Evolutionary conservation across 805 yeast genomes (phyloP).

Genomic region (Suhomyces xylopsoci): DNA sequence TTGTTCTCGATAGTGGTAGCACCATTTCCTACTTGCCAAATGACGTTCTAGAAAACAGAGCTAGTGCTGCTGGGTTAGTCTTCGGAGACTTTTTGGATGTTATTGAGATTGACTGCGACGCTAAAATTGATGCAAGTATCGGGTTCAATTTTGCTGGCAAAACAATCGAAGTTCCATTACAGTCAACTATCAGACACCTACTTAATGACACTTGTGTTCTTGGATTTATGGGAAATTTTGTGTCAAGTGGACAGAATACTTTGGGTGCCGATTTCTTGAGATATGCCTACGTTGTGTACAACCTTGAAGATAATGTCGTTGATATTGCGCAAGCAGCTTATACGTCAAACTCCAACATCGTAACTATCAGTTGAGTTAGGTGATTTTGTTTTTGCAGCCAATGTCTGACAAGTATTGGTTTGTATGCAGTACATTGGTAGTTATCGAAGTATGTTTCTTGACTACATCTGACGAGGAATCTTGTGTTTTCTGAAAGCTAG

Average conservation of each 20-base stretch:
- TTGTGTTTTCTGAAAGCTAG: too few relatives aligned
- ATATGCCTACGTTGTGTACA: slow-evolving; percentile 41
- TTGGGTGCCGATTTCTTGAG: slow-evolving; percentile 50
- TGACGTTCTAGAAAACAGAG: not conserved
- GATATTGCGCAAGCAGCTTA: slow-evolving; percentile 41
- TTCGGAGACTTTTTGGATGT: not conserved
- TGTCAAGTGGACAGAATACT: slow-evolving; percentile 12
- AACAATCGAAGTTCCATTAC: slow-evolving; percentile 3
- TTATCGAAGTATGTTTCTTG: too few relatives aligned
- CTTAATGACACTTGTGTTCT: not conserved
- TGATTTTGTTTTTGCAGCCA: not conserved
- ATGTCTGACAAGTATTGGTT: not conserved
- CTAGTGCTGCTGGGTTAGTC: not conserved
- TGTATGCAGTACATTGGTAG: not conserved
- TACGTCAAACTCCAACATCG: slow-evolving; percentile 11
- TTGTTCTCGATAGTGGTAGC: slow-evolving; percentile 9
- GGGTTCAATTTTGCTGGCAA: slow-evolving; percentile 7
- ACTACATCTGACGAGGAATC: too few relatives aligned
- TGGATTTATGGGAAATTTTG: not conserved
- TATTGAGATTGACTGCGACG: not conserved
- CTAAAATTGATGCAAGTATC: not conserved
- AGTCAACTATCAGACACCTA: not conserved
- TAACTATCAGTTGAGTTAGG: not conserved
- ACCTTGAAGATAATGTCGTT: slow-evolving; percentile 53
- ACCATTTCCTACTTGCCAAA: slow-evolving; percentile 6